Conservation (phyloP, 768 basidiomycete species). For the Asterophora lycoperdoides region DNA sequence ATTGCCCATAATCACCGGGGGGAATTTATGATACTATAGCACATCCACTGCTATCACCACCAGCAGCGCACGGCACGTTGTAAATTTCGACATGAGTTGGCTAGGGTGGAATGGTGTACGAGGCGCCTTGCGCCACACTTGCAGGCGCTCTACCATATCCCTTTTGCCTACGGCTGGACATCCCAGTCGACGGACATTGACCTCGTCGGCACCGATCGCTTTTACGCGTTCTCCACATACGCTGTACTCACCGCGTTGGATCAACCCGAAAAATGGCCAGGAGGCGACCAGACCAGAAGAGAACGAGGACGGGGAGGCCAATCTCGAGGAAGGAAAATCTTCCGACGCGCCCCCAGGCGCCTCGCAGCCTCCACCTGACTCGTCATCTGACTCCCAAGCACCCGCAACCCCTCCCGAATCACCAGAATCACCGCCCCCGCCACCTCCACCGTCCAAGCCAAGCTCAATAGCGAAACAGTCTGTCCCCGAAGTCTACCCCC, state of each 20-base stretch:
- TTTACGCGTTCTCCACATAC: slow-evolving; percentile 11
- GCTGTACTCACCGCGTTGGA: slow-evolving; percentile 19
- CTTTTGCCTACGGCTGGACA: neutral
- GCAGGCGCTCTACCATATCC: slow-evolving; percentile 9
- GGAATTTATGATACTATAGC: neutral
- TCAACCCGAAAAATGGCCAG: slow-evolving; percentile 20
- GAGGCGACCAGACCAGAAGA: slow-evolving; percentile 13
- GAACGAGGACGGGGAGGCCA: slow-evolving; percentile 5
- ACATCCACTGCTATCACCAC: neutral
- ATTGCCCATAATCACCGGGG: neutral
- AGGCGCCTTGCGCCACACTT: slow-evolving; percentile 12
- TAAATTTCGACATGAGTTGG: slow-evolving; percentile 18
- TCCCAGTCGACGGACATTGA: slow-evolving; percentile 5
- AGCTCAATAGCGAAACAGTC: slow-evolving; percentile 76
- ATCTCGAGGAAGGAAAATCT: slow-evolving; percentile 12
- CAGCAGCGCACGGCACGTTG: neutral
- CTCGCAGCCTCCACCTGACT: slow-evolving; percentile 13
- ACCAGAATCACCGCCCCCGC: slow-evolving; percentile 14
- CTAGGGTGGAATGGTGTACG: slow-evolving; percentile 16
- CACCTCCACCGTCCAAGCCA: slow-evolving; percentile 20
- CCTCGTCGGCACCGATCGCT: slow-evolving; percentile 6
- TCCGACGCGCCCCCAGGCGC: slow-evolving; percentile 15
- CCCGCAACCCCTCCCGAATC: slow-evolving; percentile 20
- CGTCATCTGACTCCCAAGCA: slow-evolving; percentile 13
- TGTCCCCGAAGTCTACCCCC: slow-evolving; percentile 88